phyloP scores from a whole-genome alignment of 768 basidiomycete genomes.

The Mrakia blollopis region DNA sequence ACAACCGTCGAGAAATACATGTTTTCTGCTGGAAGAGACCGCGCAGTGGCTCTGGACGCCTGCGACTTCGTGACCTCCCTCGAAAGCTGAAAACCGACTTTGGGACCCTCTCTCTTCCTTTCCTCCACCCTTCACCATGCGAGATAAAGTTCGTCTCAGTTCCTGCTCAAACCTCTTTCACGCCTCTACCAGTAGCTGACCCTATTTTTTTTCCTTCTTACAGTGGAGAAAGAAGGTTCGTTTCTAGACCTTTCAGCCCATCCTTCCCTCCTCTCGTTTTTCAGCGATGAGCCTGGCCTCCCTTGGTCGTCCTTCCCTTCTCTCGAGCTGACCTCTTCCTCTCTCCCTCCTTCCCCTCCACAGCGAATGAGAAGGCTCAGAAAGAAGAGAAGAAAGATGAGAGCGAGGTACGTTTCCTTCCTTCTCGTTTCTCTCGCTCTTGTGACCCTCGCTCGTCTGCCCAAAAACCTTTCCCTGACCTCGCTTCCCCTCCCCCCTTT shows the following conservation, averaged over 20 bases:
- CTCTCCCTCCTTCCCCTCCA: background rate
- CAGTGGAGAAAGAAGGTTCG: slow-evolving; percentile 6
- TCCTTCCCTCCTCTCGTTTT: background rate
- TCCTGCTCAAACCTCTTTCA: background rate
- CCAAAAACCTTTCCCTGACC: background rate
- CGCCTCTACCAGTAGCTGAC: background rate
- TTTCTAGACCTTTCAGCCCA: background rate
- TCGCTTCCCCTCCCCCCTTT: background rate
- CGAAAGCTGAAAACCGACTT: background rate
- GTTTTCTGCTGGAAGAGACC: too few species aligned
- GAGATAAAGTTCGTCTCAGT: background rate
- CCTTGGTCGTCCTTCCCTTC: background rate
- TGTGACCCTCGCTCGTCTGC: background rate
- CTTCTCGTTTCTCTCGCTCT: too few species aligned
- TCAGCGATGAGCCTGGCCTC: background rate
- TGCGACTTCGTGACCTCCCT: background rate
- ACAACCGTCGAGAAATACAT: too few species aligned
- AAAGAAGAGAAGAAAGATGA: slow-evolving; percentile 30
- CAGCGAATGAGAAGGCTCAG: slow-evolving; percentile 26
- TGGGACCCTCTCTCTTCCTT: background rate
- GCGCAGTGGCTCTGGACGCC: too few species aligned
- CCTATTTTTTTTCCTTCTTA: background rate
- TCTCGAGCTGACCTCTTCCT: slow-evolving; percentile 2
- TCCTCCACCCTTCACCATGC: background rate
- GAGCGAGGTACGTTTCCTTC: slow-evolving; percentile 9